Conservation (phyloP, 164 flowering plant species). For the Dillenia turbinata region DNA sequence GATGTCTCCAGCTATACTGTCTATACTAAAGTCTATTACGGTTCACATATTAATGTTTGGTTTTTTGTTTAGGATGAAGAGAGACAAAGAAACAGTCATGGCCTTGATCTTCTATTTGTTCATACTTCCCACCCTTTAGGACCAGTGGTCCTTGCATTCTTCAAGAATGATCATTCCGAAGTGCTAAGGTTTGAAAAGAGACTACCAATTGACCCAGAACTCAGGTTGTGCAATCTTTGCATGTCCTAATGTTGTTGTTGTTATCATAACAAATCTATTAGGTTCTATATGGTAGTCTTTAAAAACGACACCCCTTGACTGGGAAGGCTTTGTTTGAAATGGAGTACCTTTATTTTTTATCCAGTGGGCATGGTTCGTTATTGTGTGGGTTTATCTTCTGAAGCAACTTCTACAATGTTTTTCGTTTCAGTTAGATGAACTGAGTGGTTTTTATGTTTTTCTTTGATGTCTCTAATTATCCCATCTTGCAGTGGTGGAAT, state of each 20-base stretch:
- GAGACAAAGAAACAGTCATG: slow-evolving; percentile 37
- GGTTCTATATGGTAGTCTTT: not conserved
- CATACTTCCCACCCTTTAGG: slow-evolving; percentile 37
- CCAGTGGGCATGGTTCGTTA: not conserved
- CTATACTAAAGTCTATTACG: slow-evolving; percentile 2
- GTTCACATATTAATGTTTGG: not conserved
- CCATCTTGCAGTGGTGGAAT: slow-evolving; percentile 40
- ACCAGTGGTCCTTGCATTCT: slow-evolving; percentile 20
- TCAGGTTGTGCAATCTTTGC: slow-evolving; percentile 22
- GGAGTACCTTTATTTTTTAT: not conserved
- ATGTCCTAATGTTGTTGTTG: not conserved
- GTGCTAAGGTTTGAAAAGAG: slow-evolving; percentile 21
- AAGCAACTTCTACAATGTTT: too few relatives aligned
- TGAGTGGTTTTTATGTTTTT: not conserved
- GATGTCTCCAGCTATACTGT: not conserved
- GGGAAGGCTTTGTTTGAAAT: not conserved
- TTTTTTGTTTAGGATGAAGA: slow-evolving; percentile 39
- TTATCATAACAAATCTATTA: not conserved
- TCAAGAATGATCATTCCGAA: slow-evolving; percentile 24
- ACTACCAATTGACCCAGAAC: slow-evolving; percentile 30
- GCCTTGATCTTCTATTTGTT: slow-evolving; percentile 34
- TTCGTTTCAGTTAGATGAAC: too few relatives aligned
- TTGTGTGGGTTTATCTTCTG: too few relatives aligned
- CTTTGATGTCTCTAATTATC: not conserved
- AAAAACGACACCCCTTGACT: not conserved